phyloP scores from a whole-genome alignment of 2,329 filamentous ascomycete species.

The Emergomyces pasteurianus region DNA sequence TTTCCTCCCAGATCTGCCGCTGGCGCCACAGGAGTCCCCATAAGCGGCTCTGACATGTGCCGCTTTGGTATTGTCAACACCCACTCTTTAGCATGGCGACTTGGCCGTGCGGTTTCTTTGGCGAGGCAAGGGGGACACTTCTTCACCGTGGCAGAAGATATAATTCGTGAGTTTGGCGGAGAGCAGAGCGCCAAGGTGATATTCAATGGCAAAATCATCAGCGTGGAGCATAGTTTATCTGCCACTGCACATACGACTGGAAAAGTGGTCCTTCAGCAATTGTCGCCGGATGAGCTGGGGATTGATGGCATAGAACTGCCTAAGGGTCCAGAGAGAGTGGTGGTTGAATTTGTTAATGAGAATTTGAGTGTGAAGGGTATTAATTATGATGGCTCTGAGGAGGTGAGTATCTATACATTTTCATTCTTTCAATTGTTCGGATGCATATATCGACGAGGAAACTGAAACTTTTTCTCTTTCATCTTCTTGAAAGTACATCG shows the following conservation, averaged over 20 bases:
- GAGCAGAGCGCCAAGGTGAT: constrained; percentile 41
- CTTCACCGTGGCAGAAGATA: constrained; percentile 44
- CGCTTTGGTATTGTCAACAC: constrained; percentile 29
- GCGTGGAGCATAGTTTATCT: constrained; percentile 40
- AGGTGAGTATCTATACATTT: neutral
- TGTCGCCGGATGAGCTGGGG: constrained; percentile 27
- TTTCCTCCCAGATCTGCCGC: constrained; percentile 30
- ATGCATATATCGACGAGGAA: neutral
- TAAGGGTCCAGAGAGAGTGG: constrained; percentile 11
- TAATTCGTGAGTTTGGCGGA: constrained; percentile 48
- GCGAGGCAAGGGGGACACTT: constrained; percentile 39
- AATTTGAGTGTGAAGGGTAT: constrained; percentile 45
- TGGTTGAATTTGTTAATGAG: constrained; percentile 51
- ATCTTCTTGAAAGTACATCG: neutral
- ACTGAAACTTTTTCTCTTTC: neutral
- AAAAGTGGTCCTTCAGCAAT: constrained; percentile 44
- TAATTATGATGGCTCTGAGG: constrained; percentile 3
- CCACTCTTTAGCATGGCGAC: constrained; percentile 35
- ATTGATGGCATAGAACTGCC: constrained; percentile 4
- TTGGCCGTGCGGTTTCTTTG: constrained; percentile 46
- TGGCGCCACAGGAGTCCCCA: constrained; percentile 29
- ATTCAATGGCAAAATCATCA: constrained; percentile 53
- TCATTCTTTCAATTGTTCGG: neutral
- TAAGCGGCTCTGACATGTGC: constrained; percentile 23
- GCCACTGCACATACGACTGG: constrained; percentile 41